Base-by-base conservation (phyloP, 2,329 filamentous ascomycete species). In the Fusarium decemcellulare region DNA sequence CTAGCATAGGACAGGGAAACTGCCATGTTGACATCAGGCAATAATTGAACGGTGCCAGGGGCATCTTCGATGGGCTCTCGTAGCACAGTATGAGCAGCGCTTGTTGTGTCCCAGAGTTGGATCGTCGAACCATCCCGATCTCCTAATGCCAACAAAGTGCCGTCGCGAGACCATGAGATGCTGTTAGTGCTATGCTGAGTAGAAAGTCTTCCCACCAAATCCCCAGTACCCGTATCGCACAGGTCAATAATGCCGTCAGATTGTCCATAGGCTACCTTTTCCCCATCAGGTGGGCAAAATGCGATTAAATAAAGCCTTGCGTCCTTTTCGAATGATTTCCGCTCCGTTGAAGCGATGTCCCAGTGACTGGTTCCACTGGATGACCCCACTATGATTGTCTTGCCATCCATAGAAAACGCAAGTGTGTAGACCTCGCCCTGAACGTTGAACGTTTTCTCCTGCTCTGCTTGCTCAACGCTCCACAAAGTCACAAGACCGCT, bases 171-270 rank as follows among this genome's bases (percentile, higher is more conserved):
- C 15, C 29, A 47, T 6, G 44, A 23, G 16, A 44, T 6, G 0
- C 8, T 29, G 2, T 0, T 3, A 15, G 29, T 15, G 3, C 5
- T 4, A 23, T 4, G 6, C 2, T 15, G 16, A 7, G 42, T 5
- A n/a, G n/a, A 12, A 48, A 32, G 15, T 6, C 44, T 10, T 30
- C 44, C 29, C 2, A 30, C 8, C 1, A 34, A 27, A 9, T 32
- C 7, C 29, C n/a, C 30, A 16, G n/a, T 34, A 34, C 16, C 29
- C 27, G 12, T 15, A n/a, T 48, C 44, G 16, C 12, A 29, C 30
- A 48, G 23, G 27, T 32, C 16, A 15, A 47, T 8, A 3, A 9
- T 6, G 7, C 8, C 6, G 3, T 15, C 27, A 47, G 30, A 10
- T 6, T 3, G 30, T 16, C n/a, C n/a, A 48, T 11, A 6, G 14